phyloP scores from a whole-genome alignment of 2,329 filamentous ascomycete genomes.

The Ophiocordyceps camponoti-saundersi region DNA sequence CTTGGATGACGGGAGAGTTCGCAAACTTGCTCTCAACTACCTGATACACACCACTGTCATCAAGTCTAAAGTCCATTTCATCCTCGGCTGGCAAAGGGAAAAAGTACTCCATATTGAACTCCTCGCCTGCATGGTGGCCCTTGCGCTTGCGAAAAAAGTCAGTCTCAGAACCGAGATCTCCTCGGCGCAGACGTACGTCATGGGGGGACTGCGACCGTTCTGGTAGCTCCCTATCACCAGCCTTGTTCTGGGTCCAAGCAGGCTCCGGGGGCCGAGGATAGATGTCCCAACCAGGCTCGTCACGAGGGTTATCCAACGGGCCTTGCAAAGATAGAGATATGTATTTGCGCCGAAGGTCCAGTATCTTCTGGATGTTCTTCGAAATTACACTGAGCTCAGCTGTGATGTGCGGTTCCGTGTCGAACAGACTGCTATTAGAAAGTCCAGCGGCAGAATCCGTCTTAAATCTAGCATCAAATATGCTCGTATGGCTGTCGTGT shows the following conservation, averaged over 20 bases:
- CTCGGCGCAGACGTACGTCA: not conserved
- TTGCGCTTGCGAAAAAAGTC: conserved; percentile 49
- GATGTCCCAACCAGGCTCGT: conserved; percentile 67
- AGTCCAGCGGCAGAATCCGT: conserved; percentile 33
- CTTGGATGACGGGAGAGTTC: conserved; percentile 53
- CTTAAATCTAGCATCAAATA: conserved; percentile 13
- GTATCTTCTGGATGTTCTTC: conserved; percentile 74
- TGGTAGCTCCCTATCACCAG: conserved; percentile 2
- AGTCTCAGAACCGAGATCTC: not conserved
- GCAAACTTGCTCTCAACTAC: conserved; percentile 60
- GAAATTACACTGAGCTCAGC: conserved; percentile 76
- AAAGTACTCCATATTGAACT: conserved; percentile 70
- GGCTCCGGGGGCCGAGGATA: conserved; percentile 87
- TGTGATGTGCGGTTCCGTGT: conserved; percentile 64
- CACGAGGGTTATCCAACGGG: conserved; percentile 71
- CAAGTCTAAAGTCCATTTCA: conserved; percentile 61
- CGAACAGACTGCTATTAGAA: conserved; percentile 49
- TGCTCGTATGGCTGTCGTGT: conserved; percentile 22
- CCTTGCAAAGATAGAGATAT: conserved; percentile 72
- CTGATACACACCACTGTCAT: conserved; percentile 78
- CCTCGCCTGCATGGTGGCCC: conserved; percentile 78
- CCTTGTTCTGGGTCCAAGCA: conserved; percentile 43
- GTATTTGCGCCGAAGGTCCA: conserved; percentile 80
- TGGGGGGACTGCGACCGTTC: conserved; percentile 4
- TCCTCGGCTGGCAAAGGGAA: conserved; percentile 55